Evolutionary conservation across 1,284 basidiomycete genomes (phyloP).

Genomic region (Taiwanofungus camphoratus): DNA sequence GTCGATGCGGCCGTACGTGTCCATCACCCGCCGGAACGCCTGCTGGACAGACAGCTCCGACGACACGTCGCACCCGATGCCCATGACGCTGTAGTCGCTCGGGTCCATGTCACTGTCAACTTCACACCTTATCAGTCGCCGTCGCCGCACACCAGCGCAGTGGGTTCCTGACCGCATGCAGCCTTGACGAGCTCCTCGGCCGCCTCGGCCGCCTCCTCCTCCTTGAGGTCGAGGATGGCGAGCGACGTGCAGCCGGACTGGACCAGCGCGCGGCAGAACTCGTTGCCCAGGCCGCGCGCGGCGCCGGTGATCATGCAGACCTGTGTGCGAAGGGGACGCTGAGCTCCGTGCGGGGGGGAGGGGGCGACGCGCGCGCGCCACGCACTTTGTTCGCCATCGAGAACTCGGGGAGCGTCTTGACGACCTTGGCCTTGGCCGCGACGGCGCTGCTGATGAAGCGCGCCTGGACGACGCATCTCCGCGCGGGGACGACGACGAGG

Average conservation of each 20-base stretch:
- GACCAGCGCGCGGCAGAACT: conserved; percentile 86
- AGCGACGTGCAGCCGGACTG: conserved; percentile 82
- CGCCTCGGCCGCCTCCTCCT: conserved; percentile 65
- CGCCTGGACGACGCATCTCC: conserved; percentile 10
- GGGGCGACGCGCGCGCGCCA: conserved; percentile 4
- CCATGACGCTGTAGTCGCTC: conserved; percentile 67
- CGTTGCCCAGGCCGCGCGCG: conserved; percentile 83
- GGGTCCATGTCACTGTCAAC: conserved; percentile 54
- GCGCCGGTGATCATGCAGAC: conserved; percentile 94
- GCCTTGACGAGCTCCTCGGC: conserved; percentile 67
- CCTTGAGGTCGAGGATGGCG: conserved; percentile 81
- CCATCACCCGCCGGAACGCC: conserved; percentile 63
- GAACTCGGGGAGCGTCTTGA: conserved; percentile 52
- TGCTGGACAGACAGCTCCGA: conserved; percentile 75
- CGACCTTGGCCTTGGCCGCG: conserved; percentile 25
- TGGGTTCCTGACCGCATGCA: conserved; percentile 40
- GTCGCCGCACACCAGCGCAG: conserved; percentile 5
- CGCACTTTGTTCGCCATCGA: conserved; percentile 65
- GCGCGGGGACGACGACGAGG: conserved; percentile 8
- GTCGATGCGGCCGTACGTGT: conserved; percentile 81
- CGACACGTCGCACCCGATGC: conserved; percentile 85
- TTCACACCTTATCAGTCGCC: conserved; percentile 37
- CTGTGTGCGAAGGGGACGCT: conserved; percentile 31
- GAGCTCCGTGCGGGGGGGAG: conserved; percentile 4
- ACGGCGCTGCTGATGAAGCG: conserved; percentile 20